Percentiles rank a stretch among this genome's conserved stretches.
Conservation (phyloP, 2,329 filamentous ascomycete genomes). For the Emmonsiellopsis sp. region DNA sequence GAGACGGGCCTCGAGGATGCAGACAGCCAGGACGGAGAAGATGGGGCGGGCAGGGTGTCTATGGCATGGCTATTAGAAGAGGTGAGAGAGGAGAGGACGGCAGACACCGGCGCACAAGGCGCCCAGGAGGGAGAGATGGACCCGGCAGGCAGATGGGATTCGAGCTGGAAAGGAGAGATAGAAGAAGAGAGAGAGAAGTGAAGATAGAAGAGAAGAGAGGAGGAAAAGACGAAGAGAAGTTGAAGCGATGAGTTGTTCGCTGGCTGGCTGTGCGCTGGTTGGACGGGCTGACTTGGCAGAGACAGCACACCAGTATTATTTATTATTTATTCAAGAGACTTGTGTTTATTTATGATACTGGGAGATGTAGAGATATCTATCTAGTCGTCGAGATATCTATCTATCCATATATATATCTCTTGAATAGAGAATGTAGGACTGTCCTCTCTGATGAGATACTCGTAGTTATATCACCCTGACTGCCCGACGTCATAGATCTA, state of each 20-base stretch:
- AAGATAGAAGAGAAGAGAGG: conserved; percentile 1
- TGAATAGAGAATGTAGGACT: too few relatives aligned
- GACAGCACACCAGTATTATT: too few relatives aligned
- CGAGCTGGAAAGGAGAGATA: background rate
- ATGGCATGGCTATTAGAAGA: conserved; percentile 31
- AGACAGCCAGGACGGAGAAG: conserved; percentile 28
- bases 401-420: too few relatives aligned
- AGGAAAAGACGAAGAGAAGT: background rate
- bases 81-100: background rate
- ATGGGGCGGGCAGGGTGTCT: conserved; percentile 17
- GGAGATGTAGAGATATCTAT: too few relatives aligned
- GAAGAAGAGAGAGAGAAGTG: background rate
- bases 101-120: conserved; percentile 4
- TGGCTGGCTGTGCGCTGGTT: too few relatives aligned
- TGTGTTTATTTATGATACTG: too few relatives aligned
- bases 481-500: too few relatives aligned
- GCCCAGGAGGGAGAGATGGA: background rate
- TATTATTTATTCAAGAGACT: too few relatives aligned
- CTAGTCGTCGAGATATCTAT: too few relatives aligned
- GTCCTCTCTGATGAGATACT: too few relatives aligned
- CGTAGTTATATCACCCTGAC: too few relatives aligned
- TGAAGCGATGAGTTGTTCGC: conserved; percentile 1
- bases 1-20: conserved; percentile 20
- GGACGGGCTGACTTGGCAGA: too few relatives aligned
- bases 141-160: background rate